Base-by-base conservation (phyloP, 768 basidiomycete genomes). In the Mycena latifolia region DNA sequence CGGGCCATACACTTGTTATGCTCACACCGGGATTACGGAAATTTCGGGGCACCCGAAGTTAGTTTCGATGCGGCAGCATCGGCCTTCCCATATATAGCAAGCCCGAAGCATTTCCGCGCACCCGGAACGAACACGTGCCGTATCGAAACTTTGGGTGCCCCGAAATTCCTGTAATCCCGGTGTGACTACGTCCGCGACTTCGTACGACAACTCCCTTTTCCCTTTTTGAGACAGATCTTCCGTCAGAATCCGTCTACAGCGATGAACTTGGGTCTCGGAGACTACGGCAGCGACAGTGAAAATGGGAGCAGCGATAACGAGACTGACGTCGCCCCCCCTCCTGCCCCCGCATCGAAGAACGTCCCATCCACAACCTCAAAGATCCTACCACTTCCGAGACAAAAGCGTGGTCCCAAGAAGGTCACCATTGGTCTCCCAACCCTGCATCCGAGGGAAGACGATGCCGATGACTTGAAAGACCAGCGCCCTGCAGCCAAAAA, bases 261-360 rank as follows among this genome's bases (percentile, higher is more conserved):
- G 12, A 93, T 93, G 91, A 70, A 70, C 48, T 86, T 93, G 67
- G 91, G 90, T 33, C 82, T 94, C 63, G 92, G 91, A 72, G 87
- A 83, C 81, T 93, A 94, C 71, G 91, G 91, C 67, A 94, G 92
- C 77, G 91, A 84, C 78, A 85, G 77, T 71, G 88, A 91, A 69
- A 85, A 77, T 72, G 88, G 90, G 67, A 85, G 81, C 72, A 89
- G 80, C 63, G 86, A 86, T 61, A 63, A 61, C 35, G 73, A 79
- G 31, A 56, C 63, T 8, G 22, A 58, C 20, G 20, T 43, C 28
- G 63, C 65, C 10, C 25, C 69, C 12, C 41, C 59, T 33, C 58
- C 24, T 0, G 20, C 54, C 41, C 52, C 43, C 43, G 20, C 20
- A 9, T 33, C 45, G 52, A 65, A 57, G 63, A 61, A 52, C 35